Evolutionary conservation across 306 rosid species (phyloP), one percentile per base, ranked within the genome.

Genomic region (Gynostemma pentaphyllum): DNA sequence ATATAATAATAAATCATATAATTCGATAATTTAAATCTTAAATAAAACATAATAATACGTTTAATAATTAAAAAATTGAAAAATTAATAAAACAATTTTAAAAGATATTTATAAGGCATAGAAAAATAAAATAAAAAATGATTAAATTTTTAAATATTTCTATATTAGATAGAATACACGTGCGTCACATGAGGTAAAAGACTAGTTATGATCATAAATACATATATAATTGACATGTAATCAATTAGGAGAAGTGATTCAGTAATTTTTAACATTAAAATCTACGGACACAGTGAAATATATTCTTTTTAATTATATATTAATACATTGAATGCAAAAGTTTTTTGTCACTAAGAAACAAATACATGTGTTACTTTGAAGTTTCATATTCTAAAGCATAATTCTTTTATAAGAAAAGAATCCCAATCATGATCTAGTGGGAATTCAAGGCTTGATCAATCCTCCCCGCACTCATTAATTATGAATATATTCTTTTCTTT

Each of bases 401-500:
- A 63, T 63, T 63, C 40, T 52, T 32, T n/a, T 0, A 29, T 27
- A 44, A 40, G 26, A 62, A 37, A 44, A 18, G 68, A 59, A 59
- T 59, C 30, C 2, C 36, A 37, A 59, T 59, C 64, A 59, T 37
- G 64, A 59, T 59, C 37, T 59, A 59, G 47, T 59, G 64, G 64
- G 64, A 37, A 59, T 36, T 60, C 47, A 37, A 60, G 39, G 65
- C 18, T 39, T 60, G 32, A 24, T 59, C 65, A 60, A 60, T 60
- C 65, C 39, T 39, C 37, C 41, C n/a, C 19, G 9, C 9, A 46
- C 13, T 47, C 65, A 60, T 60, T 60, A n/a, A 60, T 39, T 60
- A 60, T 60, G 65, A 60, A 60, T 60, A 60, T 60, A 59, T 59
- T 37, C 65, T 24, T 13, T 59, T 59, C 9, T 60, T 36, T 59